phyloP scores from a whole-genome alignment of 2,329 filamentous ascomycete species.

The Ophiocordyceps camponoti-rufipedis region DNA sequence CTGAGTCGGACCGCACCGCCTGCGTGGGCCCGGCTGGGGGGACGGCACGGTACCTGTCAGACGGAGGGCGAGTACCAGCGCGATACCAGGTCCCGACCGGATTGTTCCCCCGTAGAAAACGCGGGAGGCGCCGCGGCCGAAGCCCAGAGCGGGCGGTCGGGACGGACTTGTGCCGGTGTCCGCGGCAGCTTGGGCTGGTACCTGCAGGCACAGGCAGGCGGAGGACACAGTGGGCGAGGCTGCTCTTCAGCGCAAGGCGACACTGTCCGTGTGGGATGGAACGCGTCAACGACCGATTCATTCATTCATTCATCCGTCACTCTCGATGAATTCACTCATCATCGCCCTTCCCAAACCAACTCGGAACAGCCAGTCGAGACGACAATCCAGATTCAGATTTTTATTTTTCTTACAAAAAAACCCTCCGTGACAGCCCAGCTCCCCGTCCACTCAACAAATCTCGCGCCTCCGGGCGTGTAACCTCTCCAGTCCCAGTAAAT shows the following conservation, averaged over 20 bases:
- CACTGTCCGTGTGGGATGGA: too few relatives aligned
- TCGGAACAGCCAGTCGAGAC: neutral
- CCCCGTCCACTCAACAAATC: conserved; percentile 2
- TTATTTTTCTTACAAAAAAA: too few relatives aligned
- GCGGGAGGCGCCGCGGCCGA: neutral
- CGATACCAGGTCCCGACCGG: too few relatives aligned
- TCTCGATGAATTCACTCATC: too few relatives aligned
- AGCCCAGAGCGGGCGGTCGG: neutral
- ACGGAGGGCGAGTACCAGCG: too few relatives aligned
- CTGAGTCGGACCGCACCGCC: neutral
- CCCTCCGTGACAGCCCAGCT: neutral
- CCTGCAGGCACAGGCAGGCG: neutral
- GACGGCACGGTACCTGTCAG: too few relatives aligned
- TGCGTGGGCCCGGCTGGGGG: neutral
- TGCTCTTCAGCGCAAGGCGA: too few relatives aligned
- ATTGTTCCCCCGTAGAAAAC: neutral
- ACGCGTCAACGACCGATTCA: too few relatives aligned
- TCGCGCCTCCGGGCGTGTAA: conserved; percentile 1
- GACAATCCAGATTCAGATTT: too few relatives aligned
- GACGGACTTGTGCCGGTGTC: neutral
- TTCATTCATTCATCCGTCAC: too few relatives aligned
- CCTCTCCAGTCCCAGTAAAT: conserved; percentile 4
- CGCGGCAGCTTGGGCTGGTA: neutral
- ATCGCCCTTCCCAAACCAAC: too few relatives aligned
- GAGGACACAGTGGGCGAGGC: neutral